Evolutionary conservation across 805 yeast genomes (phyloP).

Genomic region (Myxozyma lipomycoides): DNA sequence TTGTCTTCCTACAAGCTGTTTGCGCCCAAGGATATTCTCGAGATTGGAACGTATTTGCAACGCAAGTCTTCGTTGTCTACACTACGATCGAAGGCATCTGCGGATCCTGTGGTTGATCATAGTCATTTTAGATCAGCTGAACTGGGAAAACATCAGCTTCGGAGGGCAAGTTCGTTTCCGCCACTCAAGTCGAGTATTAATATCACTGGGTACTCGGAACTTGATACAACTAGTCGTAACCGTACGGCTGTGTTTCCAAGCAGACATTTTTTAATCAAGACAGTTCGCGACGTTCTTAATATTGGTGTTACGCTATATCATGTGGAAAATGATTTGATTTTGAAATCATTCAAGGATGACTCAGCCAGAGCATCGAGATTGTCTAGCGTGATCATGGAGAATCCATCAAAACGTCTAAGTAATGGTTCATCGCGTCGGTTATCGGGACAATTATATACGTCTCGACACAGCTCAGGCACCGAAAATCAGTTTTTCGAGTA

Average conservation of each 20-base stretch:
- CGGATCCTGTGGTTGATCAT: constrained; percentile 5
- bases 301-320: constrained; percentile 56
- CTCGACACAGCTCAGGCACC: constrained; percentile 1
- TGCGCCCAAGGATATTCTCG: constrained; percentile 34
- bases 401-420: constrained; percentile 44
- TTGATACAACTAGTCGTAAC: constrained; percentile 43
- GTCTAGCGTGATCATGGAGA: constrained; percentile 46
- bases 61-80: constrained; percentile 49
- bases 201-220: constrained; percentile 47
- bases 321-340: constrained; percentile 52
- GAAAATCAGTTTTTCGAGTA: constrained; percentile 16
- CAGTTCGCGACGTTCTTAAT: constrained; percentile 61
- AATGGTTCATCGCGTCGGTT: constrained; percentile 36
- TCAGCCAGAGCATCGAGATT: constrained; percentile 40
- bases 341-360: constrained; percentile 50
- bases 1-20: constrained; percentile 56
- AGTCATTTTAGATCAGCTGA: neutral
- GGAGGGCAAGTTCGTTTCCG: constrained; percentile 40
- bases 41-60: constrained; percentile 20
- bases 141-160: constrained; percentile 15
- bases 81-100: constrained; percentile 34
- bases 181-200: constrained; percentile 31
- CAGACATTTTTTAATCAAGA: constrained; percentile 50
- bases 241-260: constrained; percentile 34
- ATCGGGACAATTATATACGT: constrained; percentile 30